A percentile compares a stretch with the other conserved stretches of the same genome.
Evolutionary conservation across 192 early-diverging fungal species (phyloP).

Genomic region (Linnemannia exigua): DNA sequence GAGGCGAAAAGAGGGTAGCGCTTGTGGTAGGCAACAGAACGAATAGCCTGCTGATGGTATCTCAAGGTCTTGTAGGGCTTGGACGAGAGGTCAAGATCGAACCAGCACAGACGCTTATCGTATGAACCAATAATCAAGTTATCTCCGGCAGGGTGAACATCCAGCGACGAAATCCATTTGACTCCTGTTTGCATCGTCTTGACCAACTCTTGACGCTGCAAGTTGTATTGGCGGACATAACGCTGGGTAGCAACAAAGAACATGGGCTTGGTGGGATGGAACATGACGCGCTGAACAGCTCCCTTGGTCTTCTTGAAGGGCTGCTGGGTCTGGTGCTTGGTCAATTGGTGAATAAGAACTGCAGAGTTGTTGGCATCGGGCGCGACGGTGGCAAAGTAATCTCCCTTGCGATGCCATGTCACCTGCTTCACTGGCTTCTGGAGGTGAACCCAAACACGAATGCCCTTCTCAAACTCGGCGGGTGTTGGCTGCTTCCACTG

Average conservation of each 20-base stretch:
- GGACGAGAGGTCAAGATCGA: conserved; percentile 93
- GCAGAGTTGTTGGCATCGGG: conserved; percentile 80
- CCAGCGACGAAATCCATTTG: conserved; percentile 97
- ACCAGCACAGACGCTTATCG: conserved; percentile 97
- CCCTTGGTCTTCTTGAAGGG: conserved; percentile 95
- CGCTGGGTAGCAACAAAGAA: conserved; percentile 97
- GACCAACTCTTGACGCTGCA: conserved; percentile 87
- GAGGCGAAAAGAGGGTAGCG: conserved; percentile 95
- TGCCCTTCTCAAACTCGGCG: conserved; percentile 36
- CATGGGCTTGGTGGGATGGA: conserved; percentile 94
- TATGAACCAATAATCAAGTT: conserved; percentile 97
- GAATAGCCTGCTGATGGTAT: conserved; percentile 91
- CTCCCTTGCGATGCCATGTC: conserved; percentile 96
- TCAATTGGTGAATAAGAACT: conserved; percentile 95
- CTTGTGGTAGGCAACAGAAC: conserved; percentile 89
- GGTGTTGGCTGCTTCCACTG: conserved; percentile 56
- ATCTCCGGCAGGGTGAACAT: conserved; percentile 95
- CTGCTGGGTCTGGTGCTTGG: conserved; percentile 88
- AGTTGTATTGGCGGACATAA: conserved; percentile 94
- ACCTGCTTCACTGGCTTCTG: conserved; percentile 80
- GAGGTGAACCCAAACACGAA: conserved; percentile 47
- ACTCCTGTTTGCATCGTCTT: conserved; percentile 89
- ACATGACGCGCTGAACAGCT: conserved; percentile 86
- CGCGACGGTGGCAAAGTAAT: conserved; percentile 92
- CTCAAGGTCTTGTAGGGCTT: conserved; percentile 95